Evolutionary conservation across 352 stramenopile species (phyloP), one percentile per base, ranked within the genome.

Genomic region (Phytophthora agathidicida): DNA sequence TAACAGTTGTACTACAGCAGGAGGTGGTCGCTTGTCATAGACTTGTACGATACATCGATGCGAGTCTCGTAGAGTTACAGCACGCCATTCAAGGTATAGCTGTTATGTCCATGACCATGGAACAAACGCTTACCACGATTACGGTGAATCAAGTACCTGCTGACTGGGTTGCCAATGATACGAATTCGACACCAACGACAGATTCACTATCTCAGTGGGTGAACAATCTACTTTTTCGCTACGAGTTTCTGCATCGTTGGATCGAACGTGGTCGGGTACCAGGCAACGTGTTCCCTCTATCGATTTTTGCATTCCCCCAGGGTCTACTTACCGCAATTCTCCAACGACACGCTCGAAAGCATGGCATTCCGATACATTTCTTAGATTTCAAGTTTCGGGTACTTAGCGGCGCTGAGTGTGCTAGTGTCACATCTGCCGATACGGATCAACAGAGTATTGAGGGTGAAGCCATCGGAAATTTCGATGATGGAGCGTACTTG

Each of bases 361-460:
- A 90, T 47, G 30, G 53, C 17, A 73, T 88, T 0, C 80, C 80
- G 7, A 94, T 95, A 23, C 82, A 95, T 38, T 76, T 83, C 33
- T 65, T 95, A 39, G 79, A 91, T 31, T 93, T 93, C 50, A 66
- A 80, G 8, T 94, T 95, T 48, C 49, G 77, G 2, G 83, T 96
- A 7, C 59, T 94, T 0, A 48, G 37, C 23, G 44, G 73, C 5
- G 65, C 72, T 24, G 65, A 89, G 46, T 53, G 52, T 73, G 51
- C 7, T 22, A 24, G 38, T 1, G 23, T 59, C 36, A 33, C 44
- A 19, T 31, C 22, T 20, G n/a, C 3, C 3, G 50, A 60, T 26
- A 26, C 28, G 3, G 8, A 3, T 17, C 35, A 49, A 7, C 44
- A 37, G 19, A 26, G 7, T 3, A 43, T 28, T 48, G 70, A 39